Evolutionary conservation across 169 alveolate species (phyloP).

Genomic region (Perkinsus olseni): DNA sequence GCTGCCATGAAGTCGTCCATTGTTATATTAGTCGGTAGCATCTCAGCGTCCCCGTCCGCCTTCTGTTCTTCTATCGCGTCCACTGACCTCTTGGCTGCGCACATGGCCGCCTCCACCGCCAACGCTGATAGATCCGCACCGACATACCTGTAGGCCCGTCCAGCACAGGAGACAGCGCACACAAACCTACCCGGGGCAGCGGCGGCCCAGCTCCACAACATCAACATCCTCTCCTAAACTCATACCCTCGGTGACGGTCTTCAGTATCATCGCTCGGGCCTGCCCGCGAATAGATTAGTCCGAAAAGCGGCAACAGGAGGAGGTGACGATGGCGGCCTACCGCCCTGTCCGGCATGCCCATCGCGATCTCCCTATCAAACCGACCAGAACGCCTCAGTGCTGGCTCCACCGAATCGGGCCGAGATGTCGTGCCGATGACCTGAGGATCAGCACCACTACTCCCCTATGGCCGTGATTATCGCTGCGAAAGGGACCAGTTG

Average conservation of each 20-base stretch:
- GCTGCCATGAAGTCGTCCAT: not conserved
- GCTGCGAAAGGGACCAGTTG: no score
- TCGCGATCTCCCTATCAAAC: constrained; percentile 69
- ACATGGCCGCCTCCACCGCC: constrained; percentile 77
- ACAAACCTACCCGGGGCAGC: constrained; percentile 67
- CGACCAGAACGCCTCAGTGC: constrained; percentile 77
- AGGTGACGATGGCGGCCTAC: constrained; percentile 29
- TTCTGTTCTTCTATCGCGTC: not conserved
- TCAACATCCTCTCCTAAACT: constrained; percentile 60
- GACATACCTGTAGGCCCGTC: constrained; percentile 51
- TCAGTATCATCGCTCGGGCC: constrained; percentile 38
- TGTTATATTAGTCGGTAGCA: not conserved
- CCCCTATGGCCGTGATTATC: constrained; percentile 46
- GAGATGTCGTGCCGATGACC: constrained; percentile 66
- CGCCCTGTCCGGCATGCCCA: constrained; percentile 68
- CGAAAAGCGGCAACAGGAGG: no score
- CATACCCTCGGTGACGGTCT: constrained; percentile 70
- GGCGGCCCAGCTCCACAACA: constrained; percentile 60
- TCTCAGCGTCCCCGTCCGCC: not conserved
- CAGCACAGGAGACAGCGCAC: not conserved
- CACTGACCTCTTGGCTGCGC: constrained; percentile 14
- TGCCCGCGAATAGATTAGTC: not conserved
- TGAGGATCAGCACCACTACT: constrained; percentile 56
- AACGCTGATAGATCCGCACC: constrained; percentile 80
- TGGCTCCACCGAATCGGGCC: constrained; percentile 72